phyloP scores from a whole-genome alignment of 2,329 filamentous ascomycete species.

The Stagonosporopsis chrysanthemi region DNA sequence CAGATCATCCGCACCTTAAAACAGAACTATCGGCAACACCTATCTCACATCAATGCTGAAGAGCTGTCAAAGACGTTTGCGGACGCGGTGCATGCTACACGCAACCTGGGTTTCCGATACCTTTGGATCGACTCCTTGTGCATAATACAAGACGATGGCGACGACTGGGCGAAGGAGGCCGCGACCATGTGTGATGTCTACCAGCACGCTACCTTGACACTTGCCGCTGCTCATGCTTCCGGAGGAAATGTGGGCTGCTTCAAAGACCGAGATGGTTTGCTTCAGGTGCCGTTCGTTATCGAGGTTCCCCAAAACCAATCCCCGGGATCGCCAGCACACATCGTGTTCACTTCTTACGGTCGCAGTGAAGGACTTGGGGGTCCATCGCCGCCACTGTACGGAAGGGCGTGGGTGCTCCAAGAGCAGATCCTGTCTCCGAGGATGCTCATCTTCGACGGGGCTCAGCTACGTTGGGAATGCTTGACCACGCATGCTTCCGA shows the following conservation, averaged over 20 bases:
- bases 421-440: conserved; percentile 31
- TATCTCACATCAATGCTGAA: neutral
- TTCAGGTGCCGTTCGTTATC: conserved; percentile 28
- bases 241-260: conserved; percentile 32
- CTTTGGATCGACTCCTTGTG: conserved; percentile 34
- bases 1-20: conserved; percentile 28
- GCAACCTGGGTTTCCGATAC: conserved; percentile 15
- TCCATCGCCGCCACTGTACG: conserved; percentile 26
- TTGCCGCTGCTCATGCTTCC: conserved; percentile 32
- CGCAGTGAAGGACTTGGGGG: conserved; percentile 18
- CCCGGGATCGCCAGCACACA: conserved; percentile 1
- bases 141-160: conserved; percentile 32
- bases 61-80: neutral
- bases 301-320: conserved; percentile 13
- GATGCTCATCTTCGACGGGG: conserved; percentile 30
- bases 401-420: conserved; percentile 36
- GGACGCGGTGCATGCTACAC: neutral
- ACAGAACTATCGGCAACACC: conserved; percentile 20
- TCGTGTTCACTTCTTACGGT: conserved; percentile 5
- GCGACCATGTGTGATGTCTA: conserved; percentile 38
- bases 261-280: conserved; percentile 28
- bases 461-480: conserved; percentile 34
- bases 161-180: conserved; percentile 36
- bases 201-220: conserved; percentile 29
- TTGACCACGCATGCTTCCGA: conserved; percentile 28